These are phyloP conservation scores for Mentha longifolia DNA, from an alignment of 257 asterid species.

Conservation along the genomic window DNA sequence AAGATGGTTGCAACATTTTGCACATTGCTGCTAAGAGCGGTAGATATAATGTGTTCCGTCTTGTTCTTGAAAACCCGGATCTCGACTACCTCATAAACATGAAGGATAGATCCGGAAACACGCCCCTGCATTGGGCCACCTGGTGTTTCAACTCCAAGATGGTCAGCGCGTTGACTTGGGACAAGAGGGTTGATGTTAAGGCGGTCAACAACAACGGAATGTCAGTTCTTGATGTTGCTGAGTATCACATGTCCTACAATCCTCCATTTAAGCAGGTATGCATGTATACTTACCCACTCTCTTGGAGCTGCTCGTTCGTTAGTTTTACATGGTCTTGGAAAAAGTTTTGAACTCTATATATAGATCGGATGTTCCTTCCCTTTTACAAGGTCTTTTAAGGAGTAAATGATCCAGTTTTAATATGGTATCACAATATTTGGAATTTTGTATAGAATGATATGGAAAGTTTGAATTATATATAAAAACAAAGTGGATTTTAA, in stretches of 20 bases:
- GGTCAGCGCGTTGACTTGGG: conserved; percentile 38
- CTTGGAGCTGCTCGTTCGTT: no score
- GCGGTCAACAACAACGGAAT: conserved; percentile 32
- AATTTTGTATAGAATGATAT: no score
- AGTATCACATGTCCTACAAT: background rate
- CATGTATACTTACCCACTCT: no score
- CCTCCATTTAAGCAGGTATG: conserved; percentile 31
- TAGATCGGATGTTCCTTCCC: no score
- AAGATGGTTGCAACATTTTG: conserved; percentile 31
- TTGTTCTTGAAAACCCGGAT: conserved; percentile 35
- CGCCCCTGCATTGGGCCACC: conserved; percentile 44
- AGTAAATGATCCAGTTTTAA: no score
- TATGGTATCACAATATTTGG: no score
- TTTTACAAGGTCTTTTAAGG: no score
- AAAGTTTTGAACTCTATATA: no score
- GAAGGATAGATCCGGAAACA: conserved; percentile 40
- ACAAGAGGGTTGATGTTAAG: conserved; percentile 35
- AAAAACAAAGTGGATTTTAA: no score
- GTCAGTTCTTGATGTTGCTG: conserved; percentile 48
- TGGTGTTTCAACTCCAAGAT: conserved; percentile 31
- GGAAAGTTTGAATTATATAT: no score
- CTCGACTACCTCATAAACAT: conserved; percentile 36
- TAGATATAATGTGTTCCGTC: conserved; percentile 24
- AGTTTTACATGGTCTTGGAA: no score
- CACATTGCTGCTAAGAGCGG: conserved; percentile 47